Conservation (phyloP, 257 asterid species). For the Paraleonurus japonicus region DNA sequence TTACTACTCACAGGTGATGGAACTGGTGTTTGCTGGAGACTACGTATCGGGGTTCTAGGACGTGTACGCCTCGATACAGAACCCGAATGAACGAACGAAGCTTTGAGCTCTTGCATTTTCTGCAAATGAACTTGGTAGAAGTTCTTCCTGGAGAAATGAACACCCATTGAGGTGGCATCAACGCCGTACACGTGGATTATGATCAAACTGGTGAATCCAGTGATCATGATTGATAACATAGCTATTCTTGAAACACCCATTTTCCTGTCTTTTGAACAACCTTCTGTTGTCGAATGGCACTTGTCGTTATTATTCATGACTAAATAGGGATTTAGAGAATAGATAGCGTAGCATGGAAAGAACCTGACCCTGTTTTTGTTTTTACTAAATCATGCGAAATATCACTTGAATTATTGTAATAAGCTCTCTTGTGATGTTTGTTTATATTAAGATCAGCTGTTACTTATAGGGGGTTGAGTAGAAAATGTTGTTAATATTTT, state of each 20-base stretch:
- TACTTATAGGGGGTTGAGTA: background rate
- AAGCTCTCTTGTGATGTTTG: conserved; percentile 38
- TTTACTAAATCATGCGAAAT: conserved; percentile 30
- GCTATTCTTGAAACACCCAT: conserved; percentile 35
- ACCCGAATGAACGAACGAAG: conserved; percentile 29
- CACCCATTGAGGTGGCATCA: background rate
- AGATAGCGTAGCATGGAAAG: conserved; percentile 24
- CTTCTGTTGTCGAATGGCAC: conserved; percentile 6
- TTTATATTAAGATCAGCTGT: background rate
- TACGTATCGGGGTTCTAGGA: background rate
- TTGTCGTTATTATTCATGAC: conserved; percentile 6
- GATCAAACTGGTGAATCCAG: conserved; percentile 20
- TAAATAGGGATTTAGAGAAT: background rate
- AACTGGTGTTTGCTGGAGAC: conserved; percentile 25
- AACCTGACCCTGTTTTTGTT: conserved; percentile 5
- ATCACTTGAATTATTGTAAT: conserved; percentile 23
- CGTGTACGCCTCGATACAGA: background rate
- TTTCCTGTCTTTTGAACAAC: background rate
- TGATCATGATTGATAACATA: conserved; percentile 13
- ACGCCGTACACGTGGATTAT: conserved; percentile 20
- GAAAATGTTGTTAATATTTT: background rate
- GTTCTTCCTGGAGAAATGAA: conserved; percentile 1
- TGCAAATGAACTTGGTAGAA: conserved; percentile 7
- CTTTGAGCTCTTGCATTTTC: conserved; percentile 15
- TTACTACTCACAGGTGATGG: conserved; percentile 17